phyloP scores from a whole-genome alignment of 1,284 basidiomycete genomes.

The Trametes pubescens region DNA sequence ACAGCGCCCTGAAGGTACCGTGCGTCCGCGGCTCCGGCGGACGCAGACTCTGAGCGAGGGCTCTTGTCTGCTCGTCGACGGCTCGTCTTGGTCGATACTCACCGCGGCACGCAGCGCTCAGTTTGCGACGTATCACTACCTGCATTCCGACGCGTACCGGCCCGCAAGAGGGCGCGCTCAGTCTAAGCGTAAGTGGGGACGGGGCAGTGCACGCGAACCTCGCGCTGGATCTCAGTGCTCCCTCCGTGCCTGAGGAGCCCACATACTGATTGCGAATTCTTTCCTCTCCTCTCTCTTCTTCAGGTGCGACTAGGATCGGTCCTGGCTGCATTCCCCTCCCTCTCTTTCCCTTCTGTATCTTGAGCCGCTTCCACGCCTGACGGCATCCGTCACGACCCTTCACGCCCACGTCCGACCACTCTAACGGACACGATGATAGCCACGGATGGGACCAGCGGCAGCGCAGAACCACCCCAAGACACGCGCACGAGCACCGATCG shows the following conservation, averaged over 20 bases:
- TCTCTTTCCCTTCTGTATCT: not conserved
- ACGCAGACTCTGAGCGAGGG: not conserved
- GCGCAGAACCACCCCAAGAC: not conserved
- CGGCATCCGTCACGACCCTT: constrained; percentile 25
- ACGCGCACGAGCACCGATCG: constrained; percentile 18
- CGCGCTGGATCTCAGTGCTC: constrained; percentile 3
- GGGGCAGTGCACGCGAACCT: constrained; percentile 18
- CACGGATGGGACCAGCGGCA: constrained; percentile 6
- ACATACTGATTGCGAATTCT: constrained; percentile 15
- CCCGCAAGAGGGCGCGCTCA: not conserved
- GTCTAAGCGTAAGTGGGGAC: constrained; percentile 17
- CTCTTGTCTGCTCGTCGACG: not conserved
- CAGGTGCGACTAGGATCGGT: not conserved
- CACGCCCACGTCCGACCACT: constrained; percentile 15
- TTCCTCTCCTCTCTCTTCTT: not conserved
- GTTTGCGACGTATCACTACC: constrained; percentile 9
- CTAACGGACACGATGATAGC: constrained; percentile 17
- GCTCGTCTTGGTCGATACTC: not conserved
- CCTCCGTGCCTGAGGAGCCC: constrained; percentile 18
- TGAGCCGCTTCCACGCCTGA: constrained; percentile 5
- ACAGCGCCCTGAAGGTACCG: not conserved
- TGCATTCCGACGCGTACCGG: constrained; percentile 17
- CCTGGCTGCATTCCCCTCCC: not conserved
- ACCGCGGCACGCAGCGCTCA: not conserved
- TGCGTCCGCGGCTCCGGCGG: not conserved